A percentile compares a stretch with the other conserved stretches of the same genome.
Conservation (phyloP, 371 early-diverging fungal genomes). For the Phascolomyces articulosus region DNA sequence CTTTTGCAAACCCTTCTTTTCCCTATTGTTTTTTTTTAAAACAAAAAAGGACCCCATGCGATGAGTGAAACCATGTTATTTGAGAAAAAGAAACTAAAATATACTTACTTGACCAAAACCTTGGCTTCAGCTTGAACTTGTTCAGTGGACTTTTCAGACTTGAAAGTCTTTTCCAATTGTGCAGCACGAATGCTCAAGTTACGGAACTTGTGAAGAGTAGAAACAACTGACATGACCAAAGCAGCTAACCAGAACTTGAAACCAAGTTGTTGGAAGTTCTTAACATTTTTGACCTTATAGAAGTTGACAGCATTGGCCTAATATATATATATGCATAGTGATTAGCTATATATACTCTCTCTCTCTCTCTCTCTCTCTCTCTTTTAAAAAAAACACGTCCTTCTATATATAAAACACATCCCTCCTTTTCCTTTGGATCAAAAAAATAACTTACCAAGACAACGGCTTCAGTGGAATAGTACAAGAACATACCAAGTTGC, state of each 20-base stretch:
- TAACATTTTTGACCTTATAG: slow-evolving; percentile 49
- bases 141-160: slow-evolving; percentile 14
- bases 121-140: slow-evolving; percentile 29
- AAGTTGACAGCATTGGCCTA: slow-evolving; percentile 43
- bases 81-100: neutral
- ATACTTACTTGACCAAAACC: slow-evolving; percentile 48
- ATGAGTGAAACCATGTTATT: neutral
- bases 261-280: slow-evolving; percentile 54
- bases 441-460: slow-evolving; percentile 48
- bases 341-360: neutral
- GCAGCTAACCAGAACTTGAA: slow-evolving; percentile 70
- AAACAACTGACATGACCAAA: slow-evolving; percentile 58
- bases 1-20: slow-evolving; percentile 48
- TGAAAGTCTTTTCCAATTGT: slow-evolving; percentile 39
- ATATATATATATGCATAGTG: neutral
- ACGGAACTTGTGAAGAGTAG: slow-evolving; percentile 67
- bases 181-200: slow-evolving; percentile 43
- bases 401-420: no score
- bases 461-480: slow-evolving; percentile 61
- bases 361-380: neutral
- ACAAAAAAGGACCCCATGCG: no score
- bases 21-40: no score
- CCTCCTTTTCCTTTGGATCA: no score
- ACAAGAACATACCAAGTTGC: slow-evolving; percentile 59
- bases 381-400: no score